Conservation (phyloP, 176 grass and related monocot species). For the Carex parvula region DNA sequence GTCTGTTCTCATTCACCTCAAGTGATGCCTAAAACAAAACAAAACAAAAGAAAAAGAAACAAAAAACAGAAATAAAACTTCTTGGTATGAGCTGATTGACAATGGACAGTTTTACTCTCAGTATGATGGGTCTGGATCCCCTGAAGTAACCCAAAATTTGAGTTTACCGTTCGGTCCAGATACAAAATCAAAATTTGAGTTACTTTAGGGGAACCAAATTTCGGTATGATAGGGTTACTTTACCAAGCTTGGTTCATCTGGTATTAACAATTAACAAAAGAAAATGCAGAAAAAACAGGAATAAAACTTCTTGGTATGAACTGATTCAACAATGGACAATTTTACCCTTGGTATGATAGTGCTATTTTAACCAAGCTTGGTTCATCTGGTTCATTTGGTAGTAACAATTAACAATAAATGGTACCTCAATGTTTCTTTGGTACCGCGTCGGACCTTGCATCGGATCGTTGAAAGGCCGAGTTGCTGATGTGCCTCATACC, state of each 20-base stretch:
- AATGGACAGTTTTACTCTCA: background rate
- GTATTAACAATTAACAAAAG: background rate
- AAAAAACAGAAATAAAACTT: background rate
- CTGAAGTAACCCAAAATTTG: too few relatives aligned
- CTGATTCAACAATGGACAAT: too few relatives aligned
- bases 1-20: slow-evolving; percentile 13
- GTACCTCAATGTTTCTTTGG: slow-evolving; percentile 91
- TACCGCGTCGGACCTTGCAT: slow-evolving; percentile 81
- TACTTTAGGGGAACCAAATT: too few relatives aligned
- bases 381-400: background rate
- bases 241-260: background rate
- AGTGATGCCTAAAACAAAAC: slow-evolving; percentile 15
- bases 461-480: slow-evolving; percentile 81
- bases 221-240: background rate
- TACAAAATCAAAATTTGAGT: too few relatives aligned
- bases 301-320: too few relatives aligned
- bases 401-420: background rate
- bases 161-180: too few relatives aligned
- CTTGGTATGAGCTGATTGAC: background rate
- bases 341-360: background rate
- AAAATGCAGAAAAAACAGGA: too few relatives aligned
- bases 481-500: slow-evolving; percentile 86
- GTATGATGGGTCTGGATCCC: too few relatives aligned
- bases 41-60: background rate
- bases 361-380: background rate